Evolutionary conservation across 805 yeast genomes (phyloP).

Genomic region (Blastobotrys mokoenaii): DNA sequence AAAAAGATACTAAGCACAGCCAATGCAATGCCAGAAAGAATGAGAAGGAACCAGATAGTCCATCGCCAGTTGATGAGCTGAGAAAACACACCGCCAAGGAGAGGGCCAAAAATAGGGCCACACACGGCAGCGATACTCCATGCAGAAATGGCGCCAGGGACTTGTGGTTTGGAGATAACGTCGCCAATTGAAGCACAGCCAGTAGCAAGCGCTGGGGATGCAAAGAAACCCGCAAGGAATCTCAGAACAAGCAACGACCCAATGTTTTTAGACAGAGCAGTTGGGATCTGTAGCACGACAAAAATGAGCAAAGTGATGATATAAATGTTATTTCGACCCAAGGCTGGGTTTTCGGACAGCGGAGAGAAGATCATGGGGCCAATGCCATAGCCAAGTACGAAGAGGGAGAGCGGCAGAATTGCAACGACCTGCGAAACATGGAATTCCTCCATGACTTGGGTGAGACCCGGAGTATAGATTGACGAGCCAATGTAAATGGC

Average conservation of each 20-base stretch:
- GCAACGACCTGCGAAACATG: conserved; percentile 35
- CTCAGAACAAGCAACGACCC: conserved; percentile 42
- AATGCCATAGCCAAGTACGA: conserved; percentile 47
- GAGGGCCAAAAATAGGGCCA: conserved; percentile 52
- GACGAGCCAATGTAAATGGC: conserved; percentile 48
- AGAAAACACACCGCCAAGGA: conserved; percentile 45
- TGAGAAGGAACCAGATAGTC: conserved; percentile 39
- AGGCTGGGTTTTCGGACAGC: conserved; percentile 40
- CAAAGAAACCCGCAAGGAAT: conserved; percentile 68
- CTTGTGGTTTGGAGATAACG: conserved; percentile 26
- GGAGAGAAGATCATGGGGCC: conserved; percentile 50
- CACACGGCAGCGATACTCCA: conserved; percentile 48
- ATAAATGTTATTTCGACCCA: conserved; percentile 48
- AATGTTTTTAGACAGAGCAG: conserved; percentile 41
- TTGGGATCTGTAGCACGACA: conserved; percentile 44
- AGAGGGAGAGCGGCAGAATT: conserved; percentile 41
- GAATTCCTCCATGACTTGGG: conserved; percentile 36
- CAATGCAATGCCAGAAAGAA: conserved; percentile 32
- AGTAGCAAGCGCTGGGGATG: conserved; percentile 76
- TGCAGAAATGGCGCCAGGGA: conserved; percentile 40
- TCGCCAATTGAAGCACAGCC: conserved; percentile 62
- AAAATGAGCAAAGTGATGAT: conserved; percentile 38
- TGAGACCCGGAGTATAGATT: conserved; percentile 42
- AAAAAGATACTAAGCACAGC: conserved; percentile 34
- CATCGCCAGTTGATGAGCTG: conserved; percentile 52